phyloP scores from a whole-genome alignment of 306 rosid genomes.

The Alnus glutinosa region DNA sequence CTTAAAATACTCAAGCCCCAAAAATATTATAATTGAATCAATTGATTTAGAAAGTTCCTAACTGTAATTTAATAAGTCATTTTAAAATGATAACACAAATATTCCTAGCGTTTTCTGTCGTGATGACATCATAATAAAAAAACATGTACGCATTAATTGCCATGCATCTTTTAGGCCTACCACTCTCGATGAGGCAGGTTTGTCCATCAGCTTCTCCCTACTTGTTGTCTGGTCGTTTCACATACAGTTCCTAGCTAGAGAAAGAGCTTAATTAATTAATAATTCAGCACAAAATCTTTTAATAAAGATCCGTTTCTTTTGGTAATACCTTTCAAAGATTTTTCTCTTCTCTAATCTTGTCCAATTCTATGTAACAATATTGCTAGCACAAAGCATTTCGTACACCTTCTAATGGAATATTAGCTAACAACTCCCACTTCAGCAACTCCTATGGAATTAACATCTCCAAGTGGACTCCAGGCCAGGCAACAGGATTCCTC shows the following conservation, averaged over 20 bases:
- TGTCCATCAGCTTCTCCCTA: neutral
- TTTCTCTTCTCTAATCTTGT: neutral
- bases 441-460: constrained; percentile 5
- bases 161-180: no score
- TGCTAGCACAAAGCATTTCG: neutral
- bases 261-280: neutral
- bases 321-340: constrained; percentile 14
- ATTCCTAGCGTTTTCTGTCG: no score
- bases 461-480: constrained; percentile 20
- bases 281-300: neutral
- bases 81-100: no score
- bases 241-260: neutral
- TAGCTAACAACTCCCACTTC: constrained; percentile 27
- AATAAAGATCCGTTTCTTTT: constrained; percentile 20
- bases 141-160: no score
- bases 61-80: no score
- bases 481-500: neutral
- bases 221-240: no score
- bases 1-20: no score
- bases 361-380: neutral
- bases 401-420: neutral
- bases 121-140: no score
- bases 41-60: no score
- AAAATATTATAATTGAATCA: no score
- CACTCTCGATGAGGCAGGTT: constrained; percentile 11